phyloP scores from a whole-genome alignment of 352 stramenopile species.

The Globisporangium nodosum region DNA sequence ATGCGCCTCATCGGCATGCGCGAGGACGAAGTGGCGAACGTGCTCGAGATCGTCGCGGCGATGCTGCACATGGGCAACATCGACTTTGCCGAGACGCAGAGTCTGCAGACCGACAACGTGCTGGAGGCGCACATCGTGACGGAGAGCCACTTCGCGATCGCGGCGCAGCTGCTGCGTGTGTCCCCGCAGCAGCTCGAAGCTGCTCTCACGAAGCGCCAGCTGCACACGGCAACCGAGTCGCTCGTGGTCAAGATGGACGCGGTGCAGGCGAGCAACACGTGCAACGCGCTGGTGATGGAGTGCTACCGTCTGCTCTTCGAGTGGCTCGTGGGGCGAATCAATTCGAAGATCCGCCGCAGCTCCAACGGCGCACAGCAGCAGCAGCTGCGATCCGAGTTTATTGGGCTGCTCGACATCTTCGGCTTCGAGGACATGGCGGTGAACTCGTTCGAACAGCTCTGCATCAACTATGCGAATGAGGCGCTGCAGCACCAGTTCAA shows the following conservation, averaged over 20 bases:
- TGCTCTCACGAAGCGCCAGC: constrained; percentile 53
- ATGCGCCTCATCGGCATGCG: constrained; percentile 82
- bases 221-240: constrained; percentile 69
- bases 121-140: constrained; percentile 16
- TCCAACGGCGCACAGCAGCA: constrained; percentile 33
- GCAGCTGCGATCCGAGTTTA: constrained; percentile 81
- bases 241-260: constrained; percentile 65
- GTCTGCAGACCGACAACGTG: constrained; percentile 15
- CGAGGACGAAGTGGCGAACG: constrained; percentile 42
- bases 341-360: constrained; percentile 69
- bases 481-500: constrained; percentile 88
- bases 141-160: constrained; percentile 36
- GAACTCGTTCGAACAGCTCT: constrained; percentile 89
- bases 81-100: constrained; percentile 36
- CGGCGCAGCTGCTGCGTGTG: constrained; percentile 56
- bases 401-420: constrained; percentile 86
- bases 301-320: constrained; percentile 91
- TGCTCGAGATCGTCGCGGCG: constrained; percentile 55
- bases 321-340: constrained; percentile 92
- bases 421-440: constrained; percentile 84
- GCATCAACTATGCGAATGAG: constrained; percentile 90
- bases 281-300: constrained; percentile 84
- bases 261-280: no score
- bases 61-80: constrained; percentile 89
- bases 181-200: constrained; percentile 41